Conservation (phyloP, 2,329 filamentous ascomycete species). For the Verticillium nubilum region DNA sequence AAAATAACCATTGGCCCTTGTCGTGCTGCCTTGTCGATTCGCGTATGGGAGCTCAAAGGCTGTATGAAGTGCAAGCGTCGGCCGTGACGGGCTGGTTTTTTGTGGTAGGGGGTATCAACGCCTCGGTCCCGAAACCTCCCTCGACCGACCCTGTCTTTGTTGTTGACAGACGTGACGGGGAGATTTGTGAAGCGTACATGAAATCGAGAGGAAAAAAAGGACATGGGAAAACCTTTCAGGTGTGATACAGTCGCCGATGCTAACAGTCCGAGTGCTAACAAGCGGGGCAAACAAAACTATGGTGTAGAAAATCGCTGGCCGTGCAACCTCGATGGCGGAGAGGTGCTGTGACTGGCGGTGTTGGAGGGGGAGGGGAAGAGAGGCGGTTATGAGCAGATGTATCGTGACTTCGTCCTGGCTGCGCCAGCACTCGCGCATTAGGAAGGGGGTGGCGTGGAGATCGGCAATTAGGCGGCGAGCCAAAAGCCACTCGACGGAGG, state of each 20-base stretch:
- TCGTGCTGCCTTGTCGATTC: neutral
- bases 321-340: neutral
- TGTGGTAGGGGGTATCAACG: conserved; percentile 10
- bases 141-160: conserved; percentile 10
- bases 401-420: conserved; percentile 2
- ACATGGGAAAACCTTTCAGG: conserved; percentile 9
- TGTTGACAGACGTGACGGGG: conserved; percentile 9
- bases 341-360: neutral
- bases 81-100: neutral
- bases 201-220: conserved; percentile 11
- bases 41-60: neutral
- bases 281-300: neutral
- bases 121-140: conserved; percentile 12
- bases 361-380: neutral
- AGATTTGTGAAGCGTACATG: conserved; percentile 13
- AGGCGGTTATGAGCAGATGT: neutral
- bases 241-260: conserved; percentile 12
- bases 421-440: conserved; percentile 14
- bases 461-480: conserved; percentile 13
- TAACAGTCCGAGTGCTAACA: conserved; percentile 7
- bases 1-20: neutral
- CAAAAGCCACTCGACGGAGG: conserved; percentile 10
- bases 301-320: neutral
- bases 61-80: neutral
- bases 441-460: conserved; percentile 10